Evolutionary conservation across 1,139 yeast species (phyloP).

Genomic region (Suhomyces atakaporum): DNA sequence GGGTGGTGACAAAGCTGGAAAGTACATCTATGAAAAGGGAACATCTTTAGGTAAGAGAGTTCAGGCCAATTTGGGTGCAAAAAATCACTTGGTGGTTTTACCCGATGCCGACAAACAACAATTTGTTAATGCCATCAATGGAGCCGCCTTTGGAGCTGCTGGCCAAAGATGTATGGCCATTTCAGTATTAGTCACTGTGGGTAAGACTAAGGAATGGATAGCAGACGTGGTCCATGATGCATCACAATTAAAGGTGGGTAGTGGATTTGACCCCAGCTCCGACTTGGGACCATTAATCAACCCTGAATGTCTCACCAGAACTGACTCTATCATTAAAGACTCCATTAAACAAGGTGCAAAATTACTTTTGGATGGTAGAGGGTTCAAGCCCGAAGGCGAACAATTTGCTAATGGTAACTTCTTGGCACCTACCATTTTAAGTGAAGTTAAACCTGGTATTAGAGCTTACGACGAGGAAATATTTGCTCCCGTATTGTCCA

Average conservation of each 20-base stretch:
- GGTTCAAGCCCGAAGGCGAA: slow-evolving; percentile 45
- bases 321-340: slow-evolving; percentile 56
- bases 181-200: slow-evolving; percentile 74
- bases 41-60: slow-evolving; percentile 73
- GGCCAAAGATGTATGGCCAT: slow-evolving; percentile 88
- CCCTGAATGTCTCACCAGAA: slow-evolving; percentile 56
- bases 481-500: slow-evolving; percentile 73
- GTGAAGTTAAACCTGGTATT: slow-evolving; percentile 68
- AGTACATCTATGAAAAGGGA: slow-evolving; percentile 69
- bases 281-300: slow-evolving; percentile 77
- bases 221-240: slow-evolving; percentile 62
- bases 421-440: slow-evolving; percentile 70
- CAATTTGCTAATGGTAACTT: slow-evolving; percentile 66
- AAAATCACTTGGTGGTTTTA: slow-evolving; percentile 71
- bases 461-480: slow-evolving; percentile 74
- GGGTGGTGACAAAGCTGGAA: slow-evolving; percentile 77
- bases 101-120: slow-evolving; percentile 74
- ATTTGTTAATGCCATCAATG: slow-evolving; percentile 66
- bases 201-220: slow-evolving; percentile 67
- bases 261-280: slow-evolving; percentile 62
- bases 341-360: slow-evolving; percentile 61
- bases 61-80: slow-evolving; percentile 78
- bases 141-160: slow-evolving; percentile 85
- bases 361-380: slow-evolving; percentile 66
- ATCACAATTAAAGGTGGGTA: slow-evolving; percentile 57